A percentile compares a stretch with the other conserved stretches of the same genome.
Conservation (phyloP, 495 filamentous ascomycete genomes). For the Penicillium pulvis region DNA sequence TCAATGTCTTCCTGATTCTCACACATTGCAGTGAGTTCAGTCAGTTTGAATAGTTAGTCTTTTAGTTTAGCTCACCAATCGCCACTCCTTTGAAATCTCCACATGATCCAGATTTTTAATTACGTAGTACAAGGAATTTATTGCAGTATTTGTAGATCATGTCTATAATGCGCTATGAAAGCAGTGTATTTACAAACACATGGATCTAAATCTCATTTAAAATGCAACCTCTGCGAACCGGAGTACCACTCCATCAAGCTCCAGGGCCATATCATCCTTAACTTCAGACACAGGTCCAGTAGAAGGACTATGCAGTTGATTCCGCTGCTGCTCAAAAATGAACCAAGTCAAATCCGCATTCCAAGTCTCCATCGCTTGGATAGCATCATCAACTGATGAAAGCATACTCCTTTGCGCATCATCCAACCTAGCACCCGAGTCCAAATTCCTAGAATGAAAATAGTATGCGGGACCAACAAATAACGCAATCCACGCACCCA, state of each 20-base stretch:
- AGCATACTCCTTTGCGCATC: constrained; percentile 17
- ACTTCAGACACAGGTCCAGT: neutral
- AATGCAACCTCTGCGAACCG: constrained; percentile 37
- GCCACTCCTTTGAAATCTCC: constrained; percentile 25
- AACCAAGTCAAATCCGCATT: constrained; percentile 52
- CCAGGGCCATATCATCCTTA: constrained; percentile 11
- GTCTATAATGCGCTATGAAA: neutral
- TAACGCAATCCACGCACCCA: constrained; percentile 41
- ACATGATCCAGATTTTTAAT: neutral
- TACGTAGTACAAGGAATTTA: too few species aligned
- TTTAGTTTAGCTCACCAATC: constrained; percentile 29
- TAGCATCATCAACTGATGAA: constrained; percentile 32
- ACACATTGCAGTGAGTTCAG: neutral
- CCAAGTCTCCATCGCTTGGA: constrained; percentile 48
- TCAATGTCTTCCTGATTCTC: constrained; percentile 1
- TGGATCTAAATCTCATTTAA: constrained; percentile 14
- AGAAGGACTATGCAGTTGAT: neutral
- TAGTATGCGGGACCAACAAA: constrained; percentile 43
- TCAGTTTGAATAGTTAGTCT: constrained; percentile 7
- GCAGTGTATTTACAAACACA: neutral
- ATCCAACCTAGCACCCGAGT: neutral
- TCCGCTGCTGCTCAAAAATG: constrained; percentile 33
- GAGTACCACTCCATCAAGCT: constrained; percentile 23
- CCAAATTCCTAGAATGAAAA: constrained; percentile 13
- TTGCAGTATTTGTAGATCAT: neutral